Evolutionary conservation across 78 protist species (phyloP).

Genomic region (Cavenderia fasciculata): DNA sequence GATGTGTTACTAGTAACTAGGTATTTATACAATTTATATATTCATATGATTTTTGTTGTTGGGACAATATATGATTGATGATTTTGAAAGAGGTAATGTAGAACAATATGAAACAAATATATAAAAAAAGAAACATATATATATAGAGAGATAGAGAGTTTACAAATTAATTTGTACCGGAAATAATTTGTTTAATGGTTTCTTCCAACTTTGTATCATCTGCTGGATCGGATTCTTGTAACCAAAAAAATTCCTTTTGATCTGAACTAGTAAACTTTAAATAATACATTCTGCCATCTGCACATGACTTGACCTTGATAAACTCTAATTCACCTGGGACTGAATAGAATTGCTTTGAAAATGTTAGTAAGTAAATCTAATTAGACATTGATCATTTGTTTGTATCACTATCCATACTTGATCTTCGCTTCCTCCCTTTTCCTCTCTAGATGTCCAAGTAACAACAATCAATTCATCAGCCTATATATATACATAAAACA

Average conservation of each 20-base stretch:
- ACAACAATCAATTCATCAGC: conserved; percentile 37
- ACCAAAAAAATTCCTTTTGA: conserved; percentile 53
- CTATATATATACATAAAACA: neutral
- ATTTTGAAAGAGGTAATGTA: too few species aligned
- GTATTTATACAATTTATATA: too few species aligned
- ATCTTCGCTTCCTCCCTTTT: conserved; percentile 18
- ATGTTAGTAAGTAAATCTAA: neutral
- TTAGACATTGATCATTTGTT: neutral
- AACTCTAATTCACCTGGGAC: conserved; percentile 64
- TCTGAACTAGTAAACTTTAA: conserved; percentile 35
- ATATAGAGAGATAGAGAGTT: too few species aligned
- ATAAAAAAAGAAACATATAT: too few species aligned
- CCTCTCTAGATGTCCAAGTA: conserved; percentile 49
- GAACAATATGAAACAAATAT: too few species aligned
- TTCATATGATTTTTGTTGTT: too few species aligned
- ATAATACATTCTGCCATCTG: conserved; percentile 68
- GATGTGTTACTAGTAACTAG: too few species aligned
- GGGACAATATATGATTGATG: too few species aligned
- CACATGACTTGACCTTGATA: conserved; percentile 5
- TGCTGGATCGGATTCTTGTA: conserved; percentile 41
- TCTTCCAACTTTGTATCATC: conserved; percentile 38
- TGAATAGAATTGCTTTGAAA: conserved; percentile 16
- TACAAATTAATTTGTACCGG: too few species aligned
- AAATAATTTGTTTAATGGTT: too few species aligned
- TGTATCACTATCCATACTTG: conserved; percentile 1